These are phyloP conservation scores for Cokeromyces recurvatus DNA, from an alignment of 371 early-diverging fungal genomes.

Conservation along the genomic window DNA sequence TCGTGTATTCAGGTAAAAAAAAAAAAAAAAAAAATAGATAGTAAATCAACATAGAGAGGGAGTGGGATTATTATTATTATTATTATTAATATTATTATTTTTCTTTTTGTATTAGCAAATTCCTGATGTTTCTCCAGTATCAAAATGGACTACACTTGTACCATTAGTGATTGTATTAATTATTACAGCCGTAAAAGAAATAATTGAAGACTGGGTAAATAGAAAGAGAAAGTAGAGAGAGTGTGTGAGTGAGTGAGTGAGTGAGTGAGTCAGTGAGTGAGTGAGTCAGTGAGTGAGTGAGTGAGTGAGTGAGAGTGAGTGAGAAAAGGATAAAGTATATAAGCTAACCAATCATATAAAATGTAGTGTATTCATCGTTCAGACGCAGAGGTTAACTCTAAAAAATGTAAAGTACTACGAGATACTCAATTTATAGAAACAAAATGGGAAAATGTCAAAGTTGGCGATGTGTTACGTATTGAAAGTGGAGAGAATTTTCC, in stretches of 20 bases:
- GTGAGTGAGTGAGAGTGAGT: too few relatives aligned
- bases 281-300: too few relatives aligned
- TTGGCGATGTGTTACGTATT: slow-evolving; percentile 86
- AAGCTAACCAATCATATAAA: neutral
- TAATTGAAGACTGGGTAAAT: slow-evolving; percentile 89
- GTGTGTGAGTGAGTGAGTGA: too few relatives aligned
- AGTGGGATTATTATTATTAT: too few relatives aligned
- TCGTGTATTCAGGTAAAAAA: slow-evolving; percentile 72
- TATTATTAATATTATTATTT: neutral
- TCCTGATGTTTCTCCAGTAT: slow-evolving; percentile 75
- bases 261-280: too few relatives aligned
- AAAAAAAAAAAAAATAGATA: neutral
- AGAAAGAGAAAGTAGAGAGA: neutral
- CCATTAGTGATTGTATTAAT: slow-evolving; percentile 88
- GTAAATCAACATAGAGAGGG: too few relatives aligned
- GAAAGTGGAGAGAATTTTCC: slow-evolving; percentile 80
- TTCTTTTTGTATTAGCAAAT: slow-evolving; percentile 56
- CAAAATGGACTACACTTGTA: slow-evolving; percentile 83
- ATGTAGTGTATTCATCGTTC: slow-evolving; percentile 42
- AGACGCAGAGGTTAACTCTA: slow-evolving; percentile 65
- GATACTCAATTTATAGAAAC: slow-evolving; percentile 52
- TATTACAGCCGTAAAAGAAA: slow-evolving; percentile 94
- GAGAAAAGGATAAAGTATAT: too few relatives aligned
- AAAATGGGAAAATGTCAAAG: slow-evolving; percentile 66
- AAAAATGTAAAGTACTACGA: slow-evolving; percentile 53